Evolutionary conservation across 1,284 basidiomycete species (phyloP), one percentile per base, ranked within the genome.

Genomic region (Volvariella volvacea): DNA sequence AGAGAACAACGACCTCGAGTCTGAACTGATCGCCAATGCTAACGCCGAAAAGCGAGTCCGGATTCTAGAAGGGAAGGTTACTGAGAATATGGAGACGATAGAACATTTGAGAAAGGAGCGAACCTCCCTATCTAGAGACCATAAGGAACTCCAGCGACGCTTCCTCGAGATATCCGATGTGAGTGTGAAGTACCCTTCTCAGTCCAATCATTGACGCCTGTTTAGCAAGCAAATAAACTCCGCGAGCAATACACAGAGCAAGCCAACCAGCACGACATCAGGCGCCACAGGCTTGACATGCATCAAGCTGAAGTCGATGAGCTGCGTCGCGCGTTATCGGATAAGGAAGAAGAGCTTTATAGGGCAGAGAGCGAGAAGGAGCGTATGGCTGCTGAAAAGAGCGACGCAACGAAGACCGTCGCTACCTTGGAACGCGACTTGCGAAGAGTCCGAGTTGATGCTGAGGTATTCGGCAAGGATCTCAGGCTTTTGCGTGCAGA

Each of bases 21-120:
- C 63, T 41, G 83, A 88, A 47, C 66, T 88, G 34, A 73, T 46
- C 63, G 84, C 64, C 47, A 84, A 81, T 45, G 64, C 68, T 19
- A 81, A 73, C 31, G 76, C 70, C 2, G 86, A 87, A 49, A 82
- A 87, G 55, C 85, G 80, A 52, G 76, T 78, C 8, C 75, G 81
- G 15, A 62, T 77, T 14, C 69, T 88, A 14, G 80, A 85, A 58
- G 66, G 60, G 34, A 80, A 74, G 48, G 76, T 85, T 4, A 61
- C 71, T 16, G 80, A 83, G 59, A 90, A 88, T 50, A 61, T 66
- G 0, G 74, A 76, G 47, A 74, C 75, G 3, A 86, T 90, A 42
- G 78, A 86, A 31, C 76, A 81, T 38, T 64, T 90, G 34, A 75
- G 87, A 21, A 74, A 83, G 50, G 87, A 90, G 55, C 80, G 87